Evolutionary conservation across 2,329 filamentous ascomycete species (phyloP).

Genomic region (Fusarium veterinarium): DNA sequence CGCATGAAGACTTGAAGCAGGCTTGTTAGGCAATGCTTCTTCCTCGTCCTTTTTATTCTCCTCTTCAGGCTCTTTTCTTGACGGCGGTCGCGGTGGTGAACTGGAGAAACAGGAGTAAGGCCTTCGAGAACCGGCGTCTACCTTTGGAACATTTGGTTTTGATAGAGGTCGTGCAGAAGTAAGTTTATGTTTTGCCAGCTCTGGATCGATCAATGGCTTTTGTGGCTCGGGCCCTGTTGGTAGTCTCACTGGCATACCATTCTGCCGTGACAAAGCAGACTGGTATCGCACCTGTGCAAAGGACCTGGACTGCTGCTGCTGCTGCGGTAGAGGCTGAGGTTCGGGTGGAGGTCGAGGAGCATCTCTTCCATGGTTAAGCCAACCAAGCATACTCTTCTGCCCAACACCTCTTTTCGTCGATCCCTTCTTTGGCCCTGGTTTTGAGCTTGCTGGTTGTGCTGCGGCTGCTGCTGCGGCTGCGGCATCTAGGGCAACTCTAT

Average conservation of each 20-base stretch:
- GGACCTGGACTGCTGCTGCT: conserved; percentile 32
- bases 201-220: conserved; percentile 45
- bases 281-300: conserved; percentile 43
- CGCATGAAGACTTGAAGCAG: conserved; percentile 60
- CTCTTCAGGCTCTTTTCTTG: conserved; percentile 35
- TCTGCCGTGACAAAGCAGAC: conserved; percentile 41
- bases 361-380: conserved; percentile 48
- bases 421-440: conserved; percentile 39
- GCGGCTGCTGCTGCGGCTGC: conserved; percentile 28
- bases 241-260: conserved; percentile 3
- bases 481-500: conserved; percentile 56
- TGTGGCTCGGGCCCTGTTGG: conserved; percentile 5
- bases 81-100: conserved; percentile 58
- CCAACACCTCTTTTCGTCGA: conserved; percentile 51
- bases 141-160: conserved; percentile 48
- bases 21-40: conserved; percentile 46
- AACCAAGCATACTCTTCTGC: conserved; percentile 58
- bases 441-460: conserved; percentile 29
- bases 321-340: conserved; percentile 26
- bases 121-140: conserved; percentile 48
- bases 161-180: conserved; percentile 50
- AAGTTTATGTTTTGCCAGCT: conserved; percentile 56
- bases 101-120: conserved; percentile 70
- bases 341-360: conserved; percentile 19
- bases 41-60: conserved; percentile 42